phyloP scores from a whole-genome alignment of 192 early-diverging fungal species.

The Linnemannia schmuckeri region DNA sequence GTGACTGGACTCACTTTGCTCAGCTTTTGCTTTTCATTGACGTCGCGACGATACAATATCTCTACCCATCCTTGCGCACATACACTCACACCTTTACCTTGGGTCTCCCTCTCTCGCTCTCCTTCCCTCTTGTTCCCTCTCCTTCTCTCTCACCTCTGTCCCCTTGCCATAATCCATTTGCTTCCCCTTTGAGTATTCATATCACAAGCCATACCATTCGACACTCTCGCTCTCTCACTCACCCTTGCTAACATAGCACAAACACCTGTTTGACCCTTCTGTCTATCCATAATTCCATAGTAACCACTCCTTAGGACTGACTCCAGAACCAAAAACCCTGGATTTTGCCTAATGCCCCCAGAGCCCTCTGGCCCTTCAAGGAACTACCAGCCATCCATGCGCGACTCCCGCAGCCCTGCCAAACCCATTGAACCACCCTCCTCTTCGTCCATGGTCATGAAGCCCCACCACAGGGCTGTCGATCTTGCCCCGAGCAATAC shows the following conservation, averaged over 20 bases:
- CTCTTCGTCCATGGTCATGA: conserved; percentile 33
- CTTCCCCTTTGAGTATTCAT: not conserved
- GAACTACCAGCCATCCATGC: conserved; percentile 24
- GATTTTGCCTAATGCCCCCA: conserved; percentile 35
- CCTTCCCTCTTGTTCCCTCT: not conserved
- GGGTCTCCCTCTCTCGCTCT: not conserved
- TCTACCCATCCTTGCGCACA: not conserved
- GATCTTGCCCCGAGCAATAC: conserved; percentile 24
- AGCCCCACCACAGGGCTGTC: conserved; percentile 30
- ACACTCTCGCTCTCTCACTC: not conserved
- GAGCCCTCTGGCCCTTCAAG: conserved; percentile 21
- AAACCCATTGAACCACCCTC: conserved; percentile 17
- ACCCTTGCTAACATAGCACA: not conserved
- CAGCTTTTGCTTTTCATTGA: not conserved
- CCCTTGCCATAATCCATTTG: not conserved
- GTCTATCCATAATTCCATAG: not conserved
- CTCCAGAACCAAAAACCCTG: conserved; percentile 6
- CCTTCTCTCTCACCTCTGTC: not conserved
- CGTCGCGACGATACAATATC: not conserved
- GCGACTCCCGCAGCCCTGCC: conserved; percentile 21
- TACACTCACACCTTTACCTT: not conserved
- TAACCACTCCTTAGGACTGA: not conserved
- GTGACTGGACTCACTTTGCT: not conserved
- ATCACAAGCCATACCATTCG: not conserved
- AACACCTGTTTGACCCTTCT: not conserved